phyloP scores from a whole-genome alignment of 208 protist genomes.

The Zelonia costaricensis region DNA sequence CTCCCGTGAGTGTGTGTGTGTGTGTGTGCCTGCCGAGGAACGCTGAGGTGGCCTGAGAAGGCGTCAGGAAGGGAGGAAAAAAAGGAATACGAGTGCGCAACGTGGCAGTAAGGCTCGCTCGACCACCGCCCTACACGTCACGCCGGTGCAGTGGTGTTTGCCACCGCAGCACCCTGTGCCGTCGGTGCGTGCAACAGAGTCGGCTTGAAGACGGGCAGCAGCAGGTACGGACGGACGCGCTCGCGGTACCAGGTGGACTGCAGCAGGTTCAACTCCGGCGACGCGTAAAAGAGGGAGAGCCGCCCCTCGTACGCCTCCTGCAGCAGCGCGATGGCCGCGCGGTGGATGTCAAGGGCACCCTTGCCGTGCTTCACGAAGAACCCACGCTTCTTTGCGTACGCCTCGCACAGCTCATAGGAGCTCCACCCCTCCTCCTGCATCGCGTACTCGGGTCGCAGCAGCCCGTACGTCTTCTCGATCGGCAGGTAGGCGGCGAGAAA shows the following conservation, averaged over 20 bases:
- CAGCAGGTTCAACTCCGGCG: constrained; percentile 65
- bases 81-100: too few species aligned
- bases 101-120: too few species aligned
- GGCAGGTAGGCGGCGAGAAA: constrained; percentile 92
- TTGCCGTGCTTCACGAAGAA: constrained; percentile 88
- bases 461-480: constrained; percentile 89
- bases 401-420: constrained; percentile 90
- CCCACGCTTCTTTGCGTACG: constrained; percentile 90
- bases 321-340: constrained; percentile 87
- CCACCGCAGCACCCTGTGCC: background rate
- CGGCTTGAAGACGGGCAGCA: constrained; percentile 34
- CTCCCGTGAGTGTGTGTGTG: too few species aligned
- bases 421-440: constrained; percentile 69
- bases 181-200: background rate
- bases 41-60: too few species aligned
- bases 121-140: too few species aligned
- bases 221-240: constrained; percentile 40
- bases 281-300: constrained; percentile 83
- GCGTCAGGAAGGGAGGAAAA: too few species aligned
- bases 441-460: constrained; percentile 72
- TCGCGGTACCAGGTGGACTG: constrained; percentile 46
- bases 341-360: constrained; percentile 85
- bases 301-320: constrained; percentile 90
- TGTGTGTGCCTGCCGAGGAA: too few species aligned
- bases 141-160: too few species aligned